Base-by-base conservation (phyloP, 2,329 filamentous ascomycete species). In the Trichothecium sympodiale region DNA sequence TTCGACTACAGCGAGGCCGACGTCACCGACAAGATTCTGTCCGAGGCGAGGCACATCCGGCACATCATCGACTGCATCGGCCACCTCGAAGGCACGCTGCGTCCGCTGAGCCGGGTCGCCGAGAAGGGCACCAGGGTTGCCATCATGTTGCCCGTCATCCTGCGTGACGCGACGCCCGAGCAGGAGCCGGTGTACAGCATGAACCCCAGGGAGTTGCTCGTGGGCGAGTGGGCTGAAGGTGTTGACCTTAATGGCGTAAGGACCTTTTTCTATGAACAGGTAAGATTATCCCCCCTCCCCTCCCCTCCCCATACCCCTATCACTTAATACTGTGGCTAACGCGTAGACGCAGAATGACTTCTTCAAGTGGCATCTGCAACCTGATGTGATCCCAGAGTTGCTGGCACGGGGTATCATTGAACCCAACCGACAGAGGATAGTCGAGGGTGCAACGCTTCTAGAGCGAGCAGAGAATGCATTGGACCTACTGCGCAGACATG, bases 81-180 rank as follows among this genome's bases (percentile, higher is more conserved):
- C 3, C 67, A 63, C 3, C 50, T 64, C 26, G 46, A 56, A 3
- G 65, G 65, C 1, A 67, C 64, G 5, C 43, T 77, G 5, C 45
- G 46, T 23, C 71, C 66, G 3, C 53, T 80, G 25, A 59, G 62
- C 5, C 61, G 61, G 42, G 55, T 80, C 17, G 71, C 69, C 0
- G 53, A 61, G 39, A 49, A 36, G 2, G 70, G 70, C 0, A 54
- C 61, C 4, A 70, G 54, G 17, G 70, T 80, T 0, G 76, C 74
- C 0, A 53, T 78, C 13, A 63, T 80, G 54, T 51, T 81, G 5
- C 76, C 76, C 0, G 65, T 79, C 13, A 72, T 80, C 38, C 43
- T 75, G 31, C 61, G 54, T 30, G 67, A 77, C 41, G 64, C 73
- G 0, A 64, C 57, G 0, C 57, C 63, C 4, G 57, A 55, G 1